Conservation (phyloP, 1,284 basidiomycete species). For the Puccinia hordei region DNA sequence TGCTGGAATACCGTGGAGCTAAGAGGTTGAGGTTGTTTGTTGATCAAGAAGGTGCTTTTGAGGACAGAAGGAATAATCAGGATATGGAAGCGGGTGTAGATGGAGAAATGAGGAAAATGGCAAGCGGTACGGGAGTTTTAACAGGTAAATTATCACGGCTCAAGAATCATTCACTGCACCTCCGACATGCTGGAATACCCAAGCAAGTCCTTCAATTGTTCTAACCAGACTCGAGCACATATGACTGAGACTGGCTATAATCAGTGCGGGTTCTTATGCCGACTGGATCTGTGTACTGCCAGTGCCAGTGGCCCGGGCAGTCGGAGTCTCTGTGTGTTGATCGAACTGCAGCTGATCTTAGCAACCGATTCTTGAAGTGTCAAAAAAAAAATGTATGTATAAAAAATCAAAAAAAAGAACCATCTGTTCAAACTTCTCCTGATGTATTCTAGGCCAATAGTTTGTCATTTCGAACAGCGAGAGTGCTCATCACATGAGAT, state of each 20-base stretch:
- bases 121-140: constrained; percentile 3
- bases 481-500: background rate
- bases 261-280: constrained; percentile 14
- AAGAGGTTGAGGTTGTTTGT: background rate
- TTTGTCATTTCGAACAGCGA: background rate
- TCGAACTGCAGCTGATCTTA: constrained; percentile 15
- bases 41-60: constrained; percentile 26
- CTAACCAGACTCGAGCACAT: constrained; percentile 11
- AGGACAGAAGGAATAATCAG: constrained; percentile 27
- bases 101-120: constrained; percentile 5
- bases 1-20: constrained; percentile 14
- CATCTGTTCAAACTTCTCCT: constrained; percentile 3
- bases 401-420: background rate
- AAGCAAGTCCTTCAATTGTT: constrained; percentile 21
- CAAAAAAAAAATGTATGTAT: background rate
- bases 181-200: constrained; percentile 13
- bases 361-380: background rate
- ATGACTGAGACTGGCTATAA: constrained; percentile 13
- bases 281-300: background rate
- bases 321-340: constrained; percentile 2
- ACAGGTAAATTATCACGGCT: constrained; percentile 7
- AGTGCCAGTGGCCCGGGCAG: background rate
- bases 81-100: background rate
- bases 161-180: constrained; percentile 6
- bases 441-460: background rate